A percentile compares a stretch with the other conserved stretches of the same genome.
These are phyloP conservation scores for Trichoderma sp. DNA, from an alignment of 2,329 filamentous ascomycete species.

Conservation along the genomic window DNA sequence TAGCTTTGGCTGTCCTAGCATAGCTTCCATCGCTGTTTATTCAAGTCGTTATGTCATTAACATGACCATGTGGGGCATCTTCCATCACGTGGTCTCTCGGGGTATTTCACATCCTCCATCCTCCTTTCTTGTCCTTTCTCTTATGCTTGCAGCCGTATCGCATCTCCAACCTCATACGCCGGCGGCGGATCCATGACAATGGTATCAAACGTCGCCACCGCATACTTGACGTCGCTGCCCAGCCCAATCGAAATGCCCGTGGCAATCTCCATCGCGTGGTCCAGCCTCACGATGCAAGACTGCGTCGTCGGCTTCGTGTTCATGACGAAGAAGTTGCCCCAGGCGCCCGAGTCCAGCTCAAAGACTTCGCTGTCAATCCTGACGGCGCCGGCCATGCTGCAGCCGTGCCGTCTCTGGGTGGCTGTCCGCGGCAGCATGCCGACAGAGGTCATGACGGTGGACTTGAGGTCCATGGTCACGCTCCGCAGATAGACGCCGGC, in stretches of 20 bases:
- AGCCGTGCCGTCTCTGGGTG: conserved; percentile 4
- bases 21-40: not conserved
- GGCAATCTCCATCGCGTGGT: conserved; percentile 9
- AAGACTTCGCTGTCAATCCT: conserved; percentile 15
- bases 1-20: not conserved
- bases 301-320: conserved; percentile 18
- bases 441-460: not conserved
- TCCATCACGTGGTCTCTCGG: not conserved
- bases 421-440: not conserved
- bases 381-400: conserved; percentile 14
- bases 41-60: not conserved
- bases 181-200: conserved; percentile 20
- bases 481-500: conserved; percentile 7
- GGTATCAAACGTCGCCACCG: conserved; percentile 1
- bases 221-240: conserved; percentile 13
- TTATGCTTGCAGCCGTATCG: not conserved
- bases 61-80: conserved; percentile 7
- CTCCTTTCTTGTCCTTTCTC: not conserved
- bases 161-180: conserved; percentile 11
- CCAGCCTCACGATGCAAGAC: conserved; percentile 10
- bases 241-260: conserved; percentile 13
- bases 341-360: conserved; percentile 11
- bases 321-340: conserved; percentile 19
- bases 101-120: not conserved
- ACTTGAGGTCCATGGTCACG: conserved; percentile 2